Conservation (phyloP, 768 basidiomycete genomes). For the Paxillus ammoniavirescens region DNA sequence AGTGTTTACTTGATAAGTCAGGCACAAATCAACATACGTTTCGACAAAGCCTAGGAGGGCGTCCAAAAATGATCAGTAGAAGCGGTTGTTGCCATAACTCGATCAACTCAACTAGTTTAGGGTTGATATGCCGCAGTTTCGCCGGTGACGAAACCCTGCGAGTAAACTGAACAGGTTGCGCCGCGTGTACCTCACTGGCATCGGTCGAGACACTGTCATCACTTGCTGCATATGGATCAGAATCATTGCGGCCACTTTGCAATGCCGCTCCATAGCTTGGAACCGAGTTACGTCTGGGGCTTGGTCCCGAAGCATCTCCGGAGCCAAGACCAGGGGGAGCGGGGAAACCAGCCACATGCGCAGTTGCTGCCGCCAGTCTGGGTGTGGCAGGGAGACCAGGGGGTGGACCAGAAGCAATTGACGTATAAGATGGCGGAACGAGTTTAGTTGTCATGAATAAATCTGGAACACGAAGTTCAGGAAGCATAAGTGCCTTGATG, state of each 20-base stretch:
- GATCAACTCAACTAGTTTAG: constrained; percentile 47
- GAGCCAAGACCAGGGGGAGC: not conserved
- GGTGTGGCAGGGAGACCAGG: constrained; percentile 22
- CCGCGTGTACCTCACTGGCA: constrained; percentile 34
- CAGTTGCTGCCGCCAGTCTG: constrained; percentile 8
- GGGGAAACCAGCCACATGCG: constrained; percentile 14
- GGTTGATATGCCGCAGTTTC: constrained; percentile 44
- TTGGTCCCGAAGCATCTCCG: constrained; percentile 13
- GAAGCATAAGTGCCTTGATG: constrained; percentile 56
- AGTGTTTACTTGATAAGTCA: not conserved
- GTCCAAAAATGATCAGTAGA: constrained; percentile 16
- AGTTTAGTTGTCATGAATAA: constrained; percentile 63
- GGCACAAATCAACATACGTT: constrained; percentile 45
- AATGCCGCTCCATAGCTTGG: constrained; percentile 44
- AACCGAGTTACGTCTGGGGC: constrained; percentile 22
- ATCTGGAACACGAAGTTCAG: constrained; percentile 50
- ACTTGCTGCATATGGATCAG: constrained; percentile 38
- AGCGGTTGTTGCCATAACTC: constrained; percentile 9
- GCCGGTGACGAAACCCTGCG: constrained; percentile 33
- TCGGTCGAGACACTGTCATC: constrained; percentile 47
- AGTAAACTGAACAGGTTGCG: constrained; percentile 26
- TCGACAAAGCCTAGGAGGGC: constrained; percentile 50
- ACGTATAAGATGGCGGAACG: constrained; percentile 25
- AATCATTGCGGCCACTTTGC: constrained; percentile 21
- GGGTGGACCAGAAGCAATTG: constrained; percentile 23